Evolutionary conservation across 306 rosid genomes (phyloP).

Genomic region (Gastrolobium bilobum): DNA sequence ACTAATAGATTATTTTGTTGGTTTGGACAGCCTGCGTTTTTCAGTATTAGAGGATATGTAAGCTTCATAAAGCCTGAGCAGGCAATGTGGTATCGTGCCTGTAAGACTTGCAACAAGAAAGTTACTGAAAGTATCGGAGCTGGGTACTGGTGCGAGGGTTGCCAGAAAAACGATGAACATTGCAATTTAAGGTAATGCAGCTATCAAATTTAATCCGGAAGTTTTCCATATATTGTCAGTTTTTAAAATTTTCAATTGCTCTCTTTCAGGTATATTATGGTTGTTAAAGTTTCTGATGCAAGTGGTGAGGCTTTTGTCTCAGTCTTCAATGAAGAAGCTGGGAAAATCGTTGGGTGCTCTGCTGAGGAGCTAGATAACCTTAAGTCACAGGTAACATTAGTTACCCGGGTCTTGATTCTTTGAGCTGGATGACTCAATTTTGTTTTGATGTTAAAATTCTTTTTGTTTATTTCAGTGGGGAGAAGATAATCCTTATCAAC

Average conservation of each 20-base stretch:
- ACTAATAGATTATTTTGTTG: not conserved
- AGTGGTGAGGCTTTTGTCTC: conserved; percentile 75
- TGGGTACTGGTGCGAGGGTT: conserved; percentile 92
- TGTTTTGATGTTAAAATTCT: not conserved
- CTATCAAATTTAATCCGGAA: not conserved
- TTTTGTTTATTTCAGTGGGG: conserved; percentile 58
- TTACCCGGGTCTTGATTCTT: not conserved
- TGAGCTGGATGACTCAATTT: not conserved
- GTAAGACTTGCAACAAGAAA: conserved; percentile 89
- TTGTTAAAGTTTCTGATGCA: conserved; percentile 66
- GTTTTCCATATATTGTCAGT: not conserved
- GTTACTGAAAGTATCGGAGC: conserved; percentile 78
- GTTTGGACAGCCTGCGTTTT: conserved; percentile 71
- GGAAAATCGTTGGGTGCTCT: conserved; percentile 80
- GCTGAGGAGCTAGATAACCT: conserved; percentile 81
- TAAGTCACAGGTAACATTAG: conserved; percentile 67
- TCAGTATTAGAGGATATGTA: conserved; percentile 74
- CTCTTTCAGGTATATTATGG: conserved; percentile 70
- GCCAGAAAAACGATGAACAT: conserved; percentile 83
- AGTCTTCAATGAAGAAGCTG: conserved; percentile 81
- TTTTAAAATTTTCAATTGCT: not conserved
- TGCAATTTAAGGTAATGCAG: conserved; percentile 70
- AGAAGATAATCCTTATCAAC: conserved; percentile 63
- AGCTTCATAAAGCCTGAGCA: conserved; percentile 84
- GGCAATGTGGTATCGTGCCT: conserved; percentile 93